Percentiles rank a stretch among this genome's conserved stretches.
phyloP scores from a whole-genome alignment of 2,329 filamentous ascomycete species.

The Aspergillus sp. region DNA sequence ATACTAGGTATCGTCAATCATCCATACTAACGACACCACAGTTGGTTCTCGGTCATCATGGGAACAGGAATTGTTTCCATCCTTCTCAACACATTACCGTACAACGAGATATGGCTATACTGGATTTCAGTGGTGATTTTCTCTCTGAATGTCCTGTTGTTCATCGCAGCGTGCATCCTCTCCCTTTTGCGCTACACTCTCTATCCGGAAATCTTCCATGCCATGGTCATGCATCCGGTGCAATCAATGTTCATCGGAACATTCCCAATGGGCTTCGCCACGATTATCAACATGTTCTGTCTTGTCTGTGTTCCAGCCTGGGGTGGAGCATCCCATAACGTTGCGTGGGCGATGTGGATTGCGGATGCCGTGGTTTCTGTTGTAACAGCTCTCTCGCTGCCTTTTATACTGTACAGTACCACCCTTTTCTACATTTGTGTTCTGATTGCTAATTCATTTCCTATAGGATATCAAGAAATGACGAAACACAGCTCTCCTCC shows the following conservation, averaged over 20 bases:
- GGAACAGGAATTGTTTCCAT: slow-evolving; percentile 48
- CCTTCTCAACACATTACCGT: slow-evolving; percentile 42
- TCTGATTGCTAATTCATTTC: background rate
- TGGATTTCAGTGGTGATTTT: slow-evolving; percentile 45
- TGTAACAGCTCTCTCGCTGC: slow-evolving; percentile 59
- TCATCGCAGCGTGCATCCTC: slow-evolving; percentile 46
- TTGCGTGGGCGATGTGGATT: slow-evolving; percentile 65
- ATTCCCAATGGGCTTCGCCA: slow-evolving; percentile 71
- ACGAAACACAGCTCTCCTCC: slow-evolving; percentile 48
- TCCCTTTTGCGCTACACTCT: slow-evolving; percentile 65
- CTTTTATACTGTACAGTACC: slow-evolving; percentile 59
- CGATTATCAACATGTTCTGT: slow-evolving; percentile 69
- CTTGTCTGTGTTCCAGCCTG: slow-evolving; percentile 64
- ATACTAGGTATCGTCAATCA: background rate
- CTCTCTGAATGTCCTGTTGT: slow-evolving; percentile 42
- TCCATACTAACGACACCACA: slow-evolving; percentile 20
- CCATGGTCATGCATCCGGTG: slow-evolving; percentile 68
- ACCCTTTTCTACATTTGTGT: too few relatives aligned
- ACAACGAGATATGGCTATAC: slow-evolving; percentile 45
- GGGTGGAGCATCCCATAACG: slow-evolving; percentile 60
- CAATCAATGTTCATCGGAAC: slow-evolving; percentile 72
- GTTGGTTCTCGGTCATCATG: slow-evolving; percentile 50
- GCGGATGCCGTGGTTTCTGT: slow-evolving; percentile 59
- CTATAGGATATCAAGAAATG: slow-evolving; percentile 28
- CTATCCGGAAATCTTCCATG: slow-evolving; percentile 68